Base-by-base conservation (phyloP, 345 rosid species). In the Aethionema arabicum region DNA sequence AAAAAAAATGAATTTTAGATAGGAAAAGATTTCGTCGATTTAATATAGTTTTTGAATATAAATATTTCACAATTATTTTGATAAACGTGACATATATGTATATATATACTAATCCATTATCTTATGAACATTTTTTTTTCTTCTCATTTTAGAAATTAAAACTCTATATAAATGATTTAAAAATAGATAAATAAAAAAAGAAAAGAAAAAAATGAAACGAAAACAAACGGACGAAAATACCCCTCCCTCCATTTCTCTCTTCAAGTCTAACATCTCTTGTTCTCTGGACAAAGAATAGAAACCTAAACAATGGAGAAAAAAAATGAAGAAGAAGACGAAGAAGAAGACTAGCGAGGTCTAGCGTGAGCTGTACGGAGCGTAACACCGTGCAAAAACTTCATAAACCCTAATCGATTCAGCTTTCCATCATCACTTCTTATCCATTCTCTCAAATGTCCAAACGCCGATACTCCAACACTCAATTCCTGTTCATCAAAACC, bases 321-420 rank as follows among this genome's bases (percentile, higher is more conserved):
- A n/a, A n/a, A n/a, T n/a, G 27, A 29, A 32, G 33, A 14, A 4
- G 30, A 29, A 50, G 39, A 60, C 2, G 11, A 40, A 40, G n/a
- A 10, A 37, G 8, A 53, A 41, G 10, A 75, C 74, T 74, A 84
- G 52, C 77, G 90, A 52, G 80, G 90, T 79, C 95, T 86, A 49
- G 95, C 72, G 74, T 86, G 83, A 56, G 88, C 67, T 74, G 83
- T 82, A 55, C 95, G 90, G 46, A 79, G 76, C 16, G 88, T 82
- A 71, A 88, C 91, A 37, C 95, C 95, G 73, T 85, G 91, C 75
- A 88, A 83, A 72, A 85, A 83, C 78, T 85, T 88, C 45, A 84
- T 82, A 70, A 83, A 88, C 46, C 95, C 95, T 61, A 81, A 78
- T 59, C 80, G 78, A 71, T 89, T 90, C 69, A 93, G 87, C 81